Percentiles rank a stretch among this genome's conserved stretches.
Conservation (phyloP, 2,329 filamentous ascomycete species). For the Sphaerostilbella broomeana region DNA sequence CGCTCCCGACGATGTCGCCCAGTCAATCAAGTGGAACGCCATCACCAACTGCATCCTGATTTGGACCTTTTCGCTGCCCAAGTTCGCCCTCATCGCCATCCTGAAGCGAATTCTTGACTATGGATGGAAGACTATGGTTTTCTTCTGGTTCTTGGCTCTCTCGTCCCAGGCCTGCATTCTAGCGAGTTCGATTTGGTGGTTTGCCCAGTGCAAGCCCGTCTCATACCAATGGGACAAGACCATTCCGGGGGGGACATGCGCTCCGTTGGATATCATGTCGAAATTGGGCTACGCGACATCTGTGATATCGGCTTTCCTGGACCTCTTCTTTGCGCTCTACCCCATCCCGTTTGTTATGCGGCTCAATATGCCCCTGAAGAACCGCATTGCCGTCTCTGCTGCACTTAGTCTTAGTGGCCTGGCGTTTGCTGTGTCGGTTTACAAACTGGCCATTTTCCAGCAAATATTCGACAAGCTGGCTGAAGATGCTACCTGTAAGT, state of each 20-base stretch:
- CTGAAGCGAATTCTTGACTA: constrained; percentile 23
- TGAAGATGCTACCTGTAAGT: constrained; percentile 20
- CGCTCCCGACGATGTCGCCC: constrained; percentile 7
- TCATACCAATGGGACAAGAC: constrained; percentile 20
- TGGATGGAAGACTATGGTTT: constrained; percentile 18
- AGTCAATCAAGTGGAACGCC: constrained; percentile 21
- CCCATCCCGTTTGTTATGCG: constrained; percentile 22
- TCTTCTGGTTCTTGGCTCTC: constrained; percentile 20
- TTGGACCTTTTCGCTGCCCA: constrained; percentile 23
- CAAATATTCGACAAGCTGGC: constrained; percentile 19
- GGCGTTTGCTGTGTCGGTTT: constrained; percentile 20
- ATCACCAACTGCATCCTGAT: constrained; percentile 22
- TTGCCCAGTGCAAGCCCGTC: constrained; percentile 19
- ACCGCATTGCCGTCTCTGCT: constrained; percentile 18
- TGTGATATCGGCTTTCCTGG: constrained; percentile 22
- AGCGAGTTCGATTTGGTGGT: constrained; percentile 23
- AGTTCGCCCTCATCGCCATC: constrained; percentile 23
- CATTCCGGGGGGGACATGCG: constrained; percentile 16
- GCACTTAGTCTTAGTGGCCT: constrained; percentile 20
- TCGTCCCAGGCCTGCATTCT: constrained; percentile 20
- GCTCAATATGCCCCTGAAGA: constrained; percentile 22
- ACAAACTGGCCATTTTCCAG: constrained; percentile 22
- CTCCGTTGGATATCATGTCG: constrained; percentile 16
- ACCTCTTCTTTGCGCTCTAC: constrained; percentile 23
- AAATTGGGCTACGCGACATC: constrained; percentile 22